A percentile compares a stretch with the other conserved stretches of the same genome.
phyloP scores from a whole-genome alignment of 2,329 filamentous ascomycete genomes.

The Penicillium sp. region DNA sequence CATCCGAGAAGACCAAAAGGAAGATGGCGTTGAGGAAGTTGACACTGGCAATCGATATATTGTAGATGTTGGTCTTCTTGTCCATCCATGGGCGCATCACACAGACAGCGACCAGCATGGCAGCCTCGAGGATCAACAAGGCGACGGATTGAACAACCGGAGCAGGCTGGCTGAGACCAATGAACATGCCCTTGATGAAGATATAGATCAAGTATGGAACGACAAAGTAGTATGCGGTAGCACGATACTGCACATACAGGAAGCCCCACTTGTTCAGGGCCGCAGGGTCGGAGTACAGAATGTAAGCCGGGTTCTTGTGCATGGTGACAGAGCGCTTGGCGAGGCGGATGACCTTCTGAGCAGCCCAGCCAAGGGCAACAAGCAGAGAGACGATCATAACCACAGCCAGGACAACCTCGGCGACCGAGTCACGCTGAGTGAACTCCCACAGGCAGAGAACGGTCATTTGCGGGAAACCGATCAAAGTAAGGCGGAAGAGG shows the following conservation, averaged over 20 bases:
- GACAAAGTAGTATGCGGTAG: slow-evolving; percentile 94
- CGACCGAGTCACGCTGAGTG: slow-evolving; percentile 79
- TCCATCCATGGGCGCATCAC: slow-evolving; percentile 96
- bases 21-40: slow-evolving; percentile 93
- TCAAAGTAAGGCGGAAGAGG: slow-evolving; percentile 83
- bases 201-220: slow-evolving; percentile 76
- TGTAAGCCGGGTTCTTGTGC: slow-evolving; percentile 96
- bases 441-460: slow-evolving; percentile 94
- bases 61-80: slow-evolving; percentile 96
- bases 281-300: slow-evolving; percentile 92
- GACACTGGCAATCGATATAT: slow-evolving; percentile 85
- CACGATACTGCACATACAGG: slow-evolving; percentile 94
- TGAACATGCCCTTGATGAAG: slow-evolving; percentile 85
- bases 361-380: slow-evolving; percentile 78
- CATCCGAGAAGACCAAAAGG: slow-evolving; percentile 81
- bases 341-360: slow-evolving; percentile 85
- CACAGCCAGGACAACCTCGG: slow-evolving; percentile 81
- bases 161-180: slow-evolving; percentile 74
- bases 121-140: slow-evolving; percentile 79
- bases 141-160: slow-evolving; percentile 77
- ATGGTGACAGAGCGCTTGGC: slow-evolving; percentile 84
- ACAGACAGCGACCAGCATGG: slow-evolving; percentile 72
- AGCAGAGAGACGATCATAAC: slow-evolving; percentile 85
- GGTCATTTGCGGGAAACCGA: slow-evolving; percentile 88
- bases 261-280: slow-evolving; percentile 98